Evolutionary conservation across 1,139 yeast genomes (phyloP).

Genomic region (Zygosaccharomyces pseudobailii): DNA sequence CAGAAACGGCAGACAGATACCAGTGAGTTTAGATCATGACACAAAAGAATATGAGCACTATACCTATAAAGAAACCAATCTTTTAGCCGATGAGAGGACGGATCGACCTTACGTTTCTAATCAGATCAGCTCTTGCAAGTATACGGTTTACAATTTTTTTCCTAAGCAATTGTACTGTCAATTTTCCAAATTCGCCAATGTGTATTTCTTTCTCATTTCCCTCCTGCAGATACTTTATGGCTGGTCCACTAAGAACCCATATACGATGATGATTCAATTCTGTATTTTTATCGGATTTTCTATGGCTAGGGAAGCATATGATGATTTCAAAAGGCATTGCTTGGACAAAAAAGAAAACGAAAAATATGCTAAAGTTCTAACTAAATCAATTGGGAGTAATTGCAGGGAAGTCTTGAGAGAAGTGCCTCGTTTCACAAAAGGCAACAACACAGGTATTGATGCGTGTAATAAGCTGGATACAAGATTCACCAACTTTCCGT

Average conservation of each 20-base stretch:
- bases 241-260: constrained; percentile 98
- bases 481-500: constrained; percentile 26
- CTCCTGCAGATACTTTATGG: constrained; percentile 93
- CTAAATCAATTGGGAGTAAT: constrained; percentile 10
- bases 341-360: constrained; percentile 84
- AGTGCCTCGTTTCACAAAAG: background rate
- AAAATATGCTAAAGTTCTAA: constrained; percentile 41
- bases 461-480: constrained; percentile 2
- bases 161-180: constrained; percentile 90
- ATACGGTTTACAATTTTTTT: constrained; percentile 71
- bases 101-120: constrained; percentile 62
- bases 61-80: constrained; percentile 21
- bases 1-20: constrained; percentile 70
- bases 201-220: constrained; percentile 80
- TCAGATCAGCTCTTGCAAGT: constrained; percentile 79
- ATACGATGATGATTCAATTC: constrained; percentile 87
- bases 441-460: background rate
- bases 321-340: constrained; percentile 82
- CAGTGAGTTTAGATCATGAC: constrained; percentile 45
- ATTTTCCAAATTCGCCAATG: constrained; percentile 86
- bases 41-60: constrained; percentile 19
- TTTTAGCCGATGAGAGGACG: constrained; percentile 58
- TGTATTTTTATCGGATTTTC: constrained; percentile 85
- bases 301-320: constrained; percentile 88
- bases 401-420: background rate